These are phyloP conservation scores for Trametes cubensis DNA, from an alignment of 768 basidiomycete genomes.

Conservation along the genomic window DNA sequence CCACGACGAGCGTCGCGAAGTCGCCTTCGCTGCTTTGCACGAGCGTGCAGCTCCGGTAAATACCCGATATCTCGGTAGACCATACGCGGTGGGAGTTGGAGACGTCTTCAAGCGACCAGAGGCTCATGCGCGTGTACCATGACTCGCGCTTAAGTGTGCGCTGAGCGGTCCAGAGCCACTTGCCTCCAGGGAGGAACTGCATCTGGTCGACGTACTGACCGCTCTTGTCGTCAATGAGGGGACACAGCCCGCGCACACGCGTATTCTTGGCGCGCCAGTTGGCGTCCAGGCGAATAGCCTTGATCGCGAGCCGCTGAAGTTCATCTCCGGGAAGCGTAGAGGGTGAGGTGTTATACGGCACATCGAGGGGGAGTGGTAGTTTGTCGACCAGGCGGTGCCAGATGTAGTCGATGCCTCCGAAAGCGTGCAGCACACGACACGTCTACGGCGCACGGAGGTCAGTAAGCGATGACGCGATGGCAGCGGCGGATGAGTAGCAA, in stretches of 20 bases:
- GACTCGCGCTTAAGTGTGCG: slow-evolving; percentile 34
- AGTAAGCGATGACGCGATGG: slow-evolving; percentile 12
- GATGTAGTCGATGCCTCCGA: slow-evolving; percentile 52
- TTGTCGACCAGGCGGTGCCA: slow-evolving; percentile 49
- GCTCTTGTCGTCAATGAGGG: slow-evolving; percentile 38
- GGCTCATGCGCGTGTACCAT: slow-evolving; percentile 42
- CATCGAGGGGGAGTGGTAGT: slow-evolving; percentile 45
- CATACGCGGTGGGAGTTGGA: slow-evolving; percentile 30
- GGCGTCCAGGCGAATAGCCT: slow-evolving; percentile 50
- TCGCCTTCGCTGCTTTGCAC: slow-evolving; percentile 19
- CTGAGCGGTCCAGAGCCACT: slow-evolving; percentile 52
- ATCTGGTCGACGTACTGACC: slow-evolving; percentile 47
- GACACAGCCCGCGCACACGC: slow-evolving; percentile 39
- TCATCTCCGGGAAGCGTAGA: slow-evolving; percentile 41
- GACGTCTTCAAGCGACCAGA: slow-evolving; percentile 47
- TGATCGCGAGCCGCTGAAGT: slow-evolving; percentile 45
- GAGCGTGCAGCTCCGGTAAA: slow-evolving; percentile 29
- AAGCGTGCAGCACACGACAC: slow-evolving; percentile 62
- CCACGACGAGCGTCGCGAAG: slow-evolving; percentile 28
- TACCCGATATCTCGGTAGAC: slow-evolving; percentile 31
- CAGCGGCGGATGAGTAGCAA: background rate
- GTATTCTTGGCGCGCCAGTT: slow-evolving; percentile 50
- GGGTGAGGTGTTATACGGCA: slow-evolving; percentile 39
- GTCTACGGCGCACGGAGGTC: slow-evolving; percentile 44
- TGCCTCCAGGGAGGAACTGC: slow-evolving; percentile 49